A percentile compares a stretch with the other conserved stretches of the same genome.
These are phyloP conservation scores for Juglanconis juglandina DNA, from an alignment of 2,329 filamentous ascomycete genomes.

Conservation along the genomic window DNA sequence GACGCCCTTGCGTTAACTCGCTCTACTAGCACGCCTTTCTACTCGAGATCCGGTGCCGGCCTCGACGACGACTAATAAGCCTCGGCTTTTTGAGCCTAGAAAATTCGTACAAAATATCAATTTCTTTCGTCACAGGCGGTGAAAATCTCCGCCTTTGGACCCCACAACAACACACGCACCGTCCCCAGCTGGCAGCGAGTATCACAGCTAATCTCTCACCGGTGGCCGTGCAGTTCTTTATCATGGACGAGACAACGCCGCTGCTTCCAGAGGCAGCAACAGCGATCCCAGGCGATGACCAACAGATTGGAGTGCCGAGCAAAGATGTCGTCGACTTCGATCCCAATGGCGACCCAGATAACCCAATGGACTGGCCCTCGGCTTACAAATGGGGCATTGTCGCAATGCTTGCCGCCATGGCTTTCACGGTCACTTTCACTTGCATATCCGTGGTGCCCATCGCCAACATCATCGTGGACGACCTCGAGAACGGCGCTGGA, in stretches of 20 bases:
- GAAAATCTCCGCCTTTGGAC: not conserved
- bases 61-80: not conserved
- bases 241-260: constrained; percentile 34
- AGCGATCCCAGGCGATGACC: constrained; percentile 20
- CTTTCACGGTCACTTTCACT: constrained; percentile 57
- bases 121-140: not conserved
- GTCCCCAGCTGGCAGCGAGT: not conserved
- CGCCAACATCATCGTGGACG: constrained; percentile 47
- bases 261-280: constrained; percentile 26
- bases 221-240: not conserved
- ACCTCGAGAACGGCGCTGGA: constrained; percentile 37
- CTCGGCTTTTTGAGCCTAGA: too few relatives aligned
- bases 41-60: not conserved
- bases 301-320: constrained; percentile 17
- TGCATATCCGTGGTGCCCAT: constrained; percentile 55
- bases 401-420: constrained; percentile 49
- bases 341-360: constrained; percentile 43
- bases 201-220: not conserved
- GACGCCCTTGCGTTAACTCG: not conserved
- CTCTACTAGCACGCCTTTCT: not conserved
- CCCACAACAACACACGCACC: not conserved
- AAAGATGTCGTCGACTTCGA: constrained; percentile 41
- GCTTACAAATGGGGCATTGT: constrained; percentile 53
- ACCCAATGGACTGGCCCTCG: constrained; percentile 51
- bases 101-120: not conserved